Base-by-base conservation (phyloP, 164 flowering plant genomes). In the Warburgia ugandensis region DNA sequence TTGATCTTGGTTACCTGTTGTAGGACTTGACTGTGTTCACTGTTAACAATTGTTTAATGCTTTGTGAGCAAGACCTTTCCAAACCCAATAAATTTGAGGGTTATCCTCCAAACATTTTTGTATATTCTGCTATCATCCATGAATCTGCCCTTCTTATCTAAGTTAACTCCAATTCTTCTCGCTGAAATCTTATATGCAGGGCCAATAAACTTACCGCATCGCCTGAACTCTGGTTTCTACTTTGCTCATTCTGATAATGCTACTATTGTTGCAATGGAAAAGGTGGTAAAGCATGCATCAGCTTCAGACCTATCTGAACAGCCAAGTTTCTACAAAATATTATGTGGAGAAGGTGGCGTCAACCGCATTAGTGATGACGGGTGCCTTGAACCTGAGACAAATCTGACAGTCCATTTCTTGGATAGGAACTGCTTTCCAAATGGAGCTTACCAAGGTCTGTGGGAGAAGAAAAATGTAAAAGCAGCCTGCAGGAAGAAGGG, bases 191-290 rank as follows among this genome's bases (percentile, higher is more conserved):
- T 44, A 10, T 39, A 28, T 72, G 66, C 79, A 86, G 95, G 73
- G 35, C 83, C 96, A 10, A 82, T 84, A 48, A 92, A 88, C 65
- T 42, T 85, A 57, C 96, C 96, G 1, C 69, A 89, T 20, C 91
- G 94, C 62, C 68, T 84, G 46, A 92, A 92, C 70, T 92, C 96
- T 17, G 96, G 99, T 17, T 92, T 92, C 73, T 92, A 92, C 65
- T 92, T 77, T 73, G 94, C 84, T 43, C 81, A 48, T 62, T 75
- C 91, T 33, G 86, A 92, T 74, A 36, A 17, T 44, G 38, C 64
- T 23, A 92, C 95, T 21, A 80, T 86, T 56, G 67, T 75, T 45
- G 95, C 87, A n/a, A 50, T 92, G 77, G 85, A 77, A 61, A 84
- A 75, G 69, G 87, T 92, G 38, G 99, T 88, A 59, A 74, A 71